phyloP scores from a whole-genome alignment of 768 basidiomycete species.

The Pisolithus microcarpus region DNA sequence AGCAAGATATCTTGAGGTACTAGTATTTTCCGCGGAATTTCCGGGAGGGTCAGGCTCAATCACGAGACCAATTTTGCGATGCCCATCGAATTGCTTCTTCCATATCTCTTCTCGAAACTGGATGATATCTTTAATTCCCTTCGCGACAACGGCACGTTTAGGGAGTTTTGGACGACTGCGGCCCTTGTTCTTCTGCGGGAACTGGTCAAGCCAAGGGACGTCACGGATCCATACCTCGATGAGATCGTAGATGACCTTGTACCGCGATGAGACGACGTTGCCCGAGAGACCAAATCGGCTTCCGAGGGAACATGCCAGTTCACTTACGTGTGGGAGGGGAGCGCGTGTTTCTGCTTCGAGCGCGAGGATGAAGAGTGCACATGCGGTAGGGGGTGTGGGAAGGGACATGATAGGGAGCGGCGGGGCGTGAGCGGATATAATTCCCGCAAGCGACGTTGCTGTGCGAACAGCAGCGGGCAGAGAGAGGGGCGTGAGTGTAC shows the following conservation, averaged over 20 bases:
- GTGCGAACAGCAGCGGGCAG: constrained; percentile 32
- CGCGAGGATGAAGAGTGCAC: constrained; percentile 62
- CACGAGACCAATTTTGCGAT: constrained; percentile 30
- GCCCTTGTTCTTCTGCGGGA: constrained; percentile 31
- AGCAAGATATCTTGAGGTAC: neutral
- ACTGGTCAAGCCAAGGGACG: constrained; percentile 70
- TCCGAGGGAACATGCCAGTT: constrained; percentile 54
- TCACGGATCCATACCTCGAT: constrained; percentile 52
- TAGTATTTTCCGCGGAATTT: constrained; percentile 17
- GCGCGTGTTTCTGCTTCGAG: constrained; percentile 59
- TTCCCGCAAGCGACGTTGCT: constrained; percentile 42
- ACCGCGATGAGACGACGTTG: constrained; percentile 58
- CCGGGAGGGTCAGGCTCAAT: constrained; percentile 32
- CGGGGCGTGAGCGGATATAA: constrained; percentile 33
- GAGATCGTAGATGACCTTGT: constrained; percentile 56
- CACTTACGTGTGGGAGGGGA: constrained; percentile 45
- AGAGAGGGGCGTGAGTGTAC: constrained; percentile 34
- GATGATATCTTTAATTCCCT: constrained; percentile 62
- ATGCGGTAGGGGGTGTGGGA: constrained; percentile 47
- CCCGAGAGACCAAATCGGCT: constrained; percentile 43
- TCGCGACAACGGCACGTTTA: constrained; percentile 59
- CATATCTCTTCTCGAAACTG: constrained; percentile 61
- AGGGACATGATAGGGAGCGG: constrained; percentile 35
- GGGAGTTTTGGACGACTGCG: constrained; percentile 45
- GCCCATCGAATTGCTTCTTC: constrained; percentile 32